Base-by-base conservation (phyloP, 805 yeast species). In the Starmera quercuum region DNA sequence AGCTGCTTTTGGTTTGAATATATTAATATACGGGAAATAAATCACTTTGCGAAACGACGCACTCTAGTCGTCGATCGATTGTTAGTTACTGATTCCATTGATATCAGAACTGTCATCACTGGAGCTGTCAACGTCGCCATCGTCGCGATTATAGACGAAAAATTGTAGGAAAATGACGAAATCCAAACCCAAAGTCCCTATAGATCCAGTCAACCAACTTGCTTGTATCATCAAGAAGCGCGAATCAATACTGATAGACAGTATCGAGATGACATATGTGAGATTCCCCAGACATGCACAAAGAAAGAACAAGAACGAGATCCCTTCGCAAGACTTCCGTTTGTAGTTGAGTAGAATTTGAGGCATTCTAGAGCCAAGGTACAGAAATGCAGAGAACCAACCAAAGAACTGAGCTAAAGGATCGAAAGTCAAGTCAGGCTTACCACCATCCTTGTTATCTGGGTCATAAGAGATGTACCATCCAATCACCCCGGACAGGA, bases 221-320 rank as follows among this genome's bases (percentile, higher is more conserved):
- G 90, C 75, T 56, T 92, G 94, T 32, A 92, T 78, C 43, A 83
- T 52, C 21, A 90, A 52, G 45, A 86, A 90, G 40, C 75, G 67
- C 49, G 68, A 64, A 34, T 85, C 78, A 31, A 78, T 64, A 43
- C 86, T 84, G 27, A 83, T 79, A 29, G 83, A 73, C 32, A 90
- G 63, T 34, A 90, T 90, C 9, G 95, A 82, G 11, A 84, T 71
- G 26, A 92, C 95, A 48, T 87, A 92, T 1, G 96, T 85, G 51
- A 84, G 64, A 55, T 90, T 92, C 30, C 98, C 98, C 36, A 90
- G 63, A 56, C 96, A 87, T 15, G 98, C 97, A 67, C 92, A 90
- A 16, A 92, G 62, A 61, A 90, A 90, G 59, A 92, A 90, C 68
- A 90, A 68, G 51, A 92, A 85, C 9, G 95, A 85, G 31, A 90